A percentile compares a stretch with the other conserved stretches of the same genome.
Evolutionary conservation across 116 monocot species (phyloP).

Genomic region (Dioscorea cayenensis): DNA sequence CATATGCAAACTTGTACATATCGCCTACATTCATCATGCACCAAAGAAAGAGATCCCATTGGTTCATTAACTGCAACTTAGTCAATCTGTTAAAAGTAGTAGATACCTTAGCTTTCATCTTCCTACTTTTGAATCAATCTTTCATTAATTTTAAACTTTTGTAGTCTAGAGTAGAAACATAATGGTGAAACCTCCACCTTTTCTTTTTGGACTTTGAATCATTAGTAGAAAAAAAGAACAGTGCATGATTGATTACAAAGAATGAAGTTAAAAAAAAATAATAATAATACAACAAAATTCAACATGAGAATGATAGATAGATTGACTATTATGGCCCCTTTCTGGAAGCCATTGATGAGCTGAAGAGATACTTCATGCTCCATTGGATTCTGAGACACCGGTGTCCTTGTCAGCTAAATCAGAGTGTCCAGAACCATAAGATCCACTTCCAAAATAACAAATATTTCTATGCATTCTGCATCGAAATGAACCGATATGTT

Average conservation of each 20-base stretch:
- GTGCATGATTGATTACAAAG: not conserved
- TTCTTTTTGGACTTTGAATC: no score
- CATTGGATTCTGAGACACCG: not conserved
- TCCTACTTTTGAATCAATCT: no score
- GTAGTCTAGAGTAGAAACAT: no score
- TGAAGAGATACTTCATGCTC: not conserved
- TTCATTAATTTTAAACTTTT: no score
- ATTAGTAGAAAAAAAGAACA: not conserved
- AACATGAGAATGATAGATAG: not conserved
- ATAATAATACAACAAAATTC: not conserved
- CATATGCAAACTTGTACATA: no score
- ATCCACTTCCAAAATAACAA: not conserved
- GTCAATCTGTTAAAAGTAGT: no score
- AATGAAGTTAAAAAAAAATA: not conserved
- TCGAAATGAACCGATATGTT: conserved; percentile 44
- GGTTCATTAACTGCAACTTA: no score
- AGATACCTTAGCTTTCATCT: no score
- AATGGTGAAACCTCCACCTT: no score
- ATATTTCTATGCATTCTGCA: conserved; percentile 21
- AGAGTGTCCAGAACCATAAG: conserved; percentile 1
- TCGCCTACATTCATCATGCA: no score
- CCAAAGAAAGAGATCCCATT: no score
- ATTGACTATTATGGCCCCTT: not conserved
- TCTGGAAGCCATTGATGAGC: not conserved
- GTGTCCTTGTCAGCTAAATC: not conserved